Percentiles rank a stretch among this genome's conserved stretches.
Conservation (phyloP, 768 basidiomycete species). For the Mycena alexandri region DNA sequence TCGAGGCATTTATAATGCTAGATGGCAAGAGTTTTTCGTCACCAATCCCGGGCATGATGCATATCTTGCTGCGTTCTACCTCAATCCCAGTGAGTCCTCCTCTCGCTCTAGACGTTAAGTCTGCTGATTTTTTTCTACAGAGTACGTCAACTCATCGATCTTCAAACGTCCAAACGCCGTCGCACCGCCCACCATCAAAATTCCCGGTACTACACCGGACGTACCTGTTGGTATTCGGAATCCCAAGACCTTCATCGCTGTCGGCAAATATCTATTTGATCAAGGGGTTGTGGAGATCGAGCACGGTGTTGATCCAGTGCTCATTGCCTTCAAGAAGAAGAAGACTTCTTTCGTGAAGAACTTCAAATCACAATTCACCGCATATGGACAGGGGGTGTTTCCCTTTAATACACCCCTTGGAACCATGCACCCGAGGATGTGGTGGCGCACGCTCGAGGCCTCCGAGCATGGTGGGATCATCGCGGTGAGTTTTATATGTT, state of each 20-base stretch:
- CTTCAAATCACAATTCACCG: conserved; percentile 43
- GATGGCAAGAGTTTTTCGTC: neutral
- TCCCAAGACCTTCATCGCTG: conserved; percentile 44
- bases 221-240: conserved; percentile 40
- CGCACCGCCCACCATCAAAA: conserved; percentile 12
- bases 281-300: conserved; percentile 39
- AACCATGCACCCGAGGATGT: conserved; percentile 37
- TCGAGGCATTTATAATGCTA: neutral
- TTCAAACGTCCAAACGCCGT: conserved; percentile 5
- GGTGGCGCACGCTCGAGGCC: conserved; percentile 40
- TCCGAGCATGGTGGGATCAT: conserved; percentile 46
- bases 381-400: conserved; percentile 43
- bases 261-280: conserved; percentile 39
- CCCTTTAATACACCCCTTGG: conserved; percentile 42
- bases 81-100: neutral
- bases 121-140: neutral
- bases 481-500: conserved; percentile 44
- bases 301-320: conserved; percentile 36
- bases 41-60: neutral
- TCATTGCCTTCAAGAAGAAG: conserved; percentile 37
- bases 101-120: no score
- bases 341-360: conserved; percentile 32
- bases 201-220: conserved; percentile 35
- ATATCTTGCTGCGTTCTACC: neutral
- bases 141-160: neutral